A percentile compares a stretch with the other conserved stretches of the same genome.
These are phyloP conservation scores for Neolentinus lepideus DNA, from an alignment of 1,284 basidiomycete genomes.

Conservation along the genomic window DNA sequence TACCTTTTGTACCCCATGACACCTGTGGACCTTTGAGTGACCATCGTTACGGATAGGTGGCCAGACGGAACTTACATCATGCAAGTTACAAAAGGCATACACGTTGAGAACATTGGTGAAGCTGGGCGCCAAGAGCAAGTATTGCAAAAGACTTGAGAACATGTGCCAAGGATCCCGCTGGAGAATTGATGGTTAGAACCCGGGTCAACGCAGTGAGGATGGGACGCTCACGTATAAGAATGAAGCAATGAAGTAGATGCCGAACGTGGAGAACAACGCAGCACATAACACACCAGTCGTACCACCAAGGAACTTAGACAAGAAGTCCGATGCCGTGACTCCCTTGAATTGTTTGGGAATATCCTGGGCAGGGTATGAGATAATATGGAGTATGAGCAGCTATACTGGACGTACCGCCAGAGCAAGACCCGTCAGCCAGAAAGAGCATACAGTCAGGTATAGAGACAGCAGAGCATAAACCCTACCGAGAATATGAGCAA, in stretches of 20 bases:
- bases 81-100: slow-evolving; percentile 94
- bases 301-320: slow-evolving; percentile 58
- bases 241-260: slow-evolving; percentile 80
- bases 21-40: slow-evolving; percentile 35
- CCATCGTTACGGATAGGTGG: no score
- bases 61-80: slow-evolving; percentile 79
- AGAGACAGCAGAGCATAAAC: slow-evolving; percentile 74
- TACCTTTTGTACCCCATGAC: slow-evolving; percentile 94
- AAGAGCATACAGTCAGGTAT: slow-evolving; percentile 81
- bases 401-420: slow-evolving; percentile 49
- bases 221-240: slow-evolving; percentile 74
- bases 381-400: no score
- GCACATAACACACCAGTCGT: slow-evolving; percentile 82
- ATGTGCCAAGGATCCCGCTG: slow-evolving; percentile 97
- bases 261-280: slow-evolving; percentile 85
- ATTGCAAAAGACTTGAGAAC: slow-evolving; percentile 95
- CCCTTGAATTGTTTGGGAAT: slow-evolving; percentile 49
- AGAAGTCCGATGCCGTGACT: slow-evolving; percentile 35
- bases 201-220: slow-evolving; percentile 4
- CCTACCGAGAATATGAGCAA: slow-evolving; percentile 29
- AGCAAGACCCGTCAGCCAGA: slow-evolving; percentile 75
- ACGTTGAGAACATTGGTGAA: slow-evolving; percentile 95
- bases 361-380: slow-evolving; percentile 28
- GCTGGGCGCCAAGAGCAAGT: slow-evolving; percentile 82
- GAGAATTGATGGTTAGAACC: not conserved